Percentiles rank a stretch among this genome's conserved stretches.
These are phyloP conservation scores for Stephanodiscus triporus DNA, from an alignment of 108 stramenopile species.

Conservation along the genomic window DNA sequence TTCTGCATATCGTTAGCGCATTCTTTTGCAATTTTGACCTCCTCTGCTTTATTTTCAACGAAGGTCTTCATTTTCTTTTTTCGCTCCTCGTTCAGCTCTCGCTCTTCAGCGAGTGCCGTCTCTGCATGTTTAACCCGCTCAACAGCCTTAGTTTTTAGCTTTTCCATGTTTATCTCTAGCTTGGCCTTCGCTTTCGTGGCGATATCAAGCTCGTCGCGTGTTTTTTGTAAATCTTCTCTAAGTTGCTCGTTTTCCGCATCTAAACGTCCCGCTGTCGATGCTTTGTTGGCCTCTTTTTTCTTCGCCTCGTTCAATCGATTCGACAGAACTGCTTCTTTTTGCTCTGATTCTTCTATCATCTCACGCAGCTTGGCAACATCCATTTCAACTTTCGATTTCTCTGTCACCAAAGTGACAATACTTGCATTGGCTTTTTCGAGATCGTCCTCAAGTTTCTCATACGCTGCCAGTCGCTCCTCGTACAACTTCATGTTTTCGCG, in stretches of 20 bases:
- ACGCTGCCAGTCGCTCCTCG: conserved; percentile 33
- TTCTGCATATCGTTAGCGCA: conserved; percentile 61
- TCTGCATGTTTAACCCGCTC: conserved; percentile 68
- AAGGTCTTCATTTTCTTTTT: conserved; percentile 87
- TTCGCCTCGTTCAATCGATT: conserved; percentile 76
- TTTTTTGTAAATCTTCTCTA: conserved; percentile 49
- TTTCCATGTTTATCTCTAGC: conserved; percentile 62
- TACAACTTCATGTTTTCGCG: conserved; percentile 23
- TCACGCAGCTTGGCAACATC: conserved; percentile 56
- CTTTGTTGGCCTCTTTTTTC: conserved; percentile 76
- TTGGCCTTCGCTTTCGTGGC: conserved; percentile 59
- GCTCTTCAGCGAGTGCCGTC: conserved; percentile 64
- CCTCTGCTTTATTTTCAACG: conserved; percentile 85
- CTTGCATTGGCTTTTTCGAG: conserved; percentile 41
- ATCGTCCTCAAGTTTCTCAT: conserved; percentile 49
- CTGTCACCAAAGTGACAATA: conserved; percentile 33
- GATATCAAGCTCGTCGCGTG: conserved; percentile 42
- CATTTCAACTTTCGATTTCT: conserved; percentile 42
- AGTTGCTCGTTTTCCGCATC: conserved; percentile 62
- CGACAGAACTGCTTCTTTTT: conserved; percentile 65
- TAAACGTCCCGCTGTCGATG: conserved; percentile 60
- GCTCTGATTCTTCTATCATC: conserved; percentile 68
- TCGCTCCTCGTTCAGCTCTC: conserved; percentile 78
- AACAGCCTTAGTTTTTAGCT: conserved; percentile 60
- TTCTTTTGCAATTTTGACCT: conserved; percentile 74